Evolutionary conservation across 805 yeast genomes (phyloP).

Genomic region (Debaryomyces prosopidis): DNA sequence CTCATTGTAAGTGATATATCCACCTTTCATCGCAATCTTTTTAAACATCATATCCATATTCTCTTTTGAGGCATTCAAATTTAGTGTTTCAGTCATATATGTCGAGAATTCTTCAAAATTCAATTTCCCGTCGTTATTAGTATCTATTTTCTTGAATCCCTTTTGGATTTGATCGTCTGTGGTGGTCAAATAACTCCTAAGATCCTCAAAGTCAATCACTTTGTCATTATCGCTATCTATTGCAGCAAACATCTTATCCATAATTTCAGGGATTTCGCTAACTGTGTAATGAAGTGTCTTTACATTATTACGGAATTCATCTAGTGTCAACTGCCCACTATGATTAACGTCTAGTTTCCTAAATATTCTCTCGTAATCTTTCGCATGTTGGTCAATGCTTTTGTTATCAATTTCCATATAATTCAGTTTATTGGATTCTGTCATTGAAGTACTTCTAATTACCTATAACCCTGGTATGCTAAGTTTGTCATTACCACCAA

Average conservation of each 20-base stretch:
- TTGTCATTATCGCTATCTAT: conserved; percentile 61
- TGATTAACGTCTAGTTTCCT: conserved; percentile 37
- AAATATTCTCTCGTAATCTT: conserved; percentile 28
- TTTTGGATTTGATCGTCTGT: conserved; percentile 71
- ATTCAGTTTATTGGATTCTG: too few relatives aligned
- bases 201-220: conserved; percentile 64
- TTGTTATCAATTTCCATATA: too few relatives aligned
- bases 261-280: conserved; percentile 57
- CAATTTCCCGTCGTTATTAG: conserved; percentile 71
- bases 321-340: conserved; percentile 48
- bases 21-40: conserved; percentile 55
- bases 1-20: conserved; percentile 77
- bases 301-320: conserved; percentile 49
- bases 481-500: too few relatives aligned
- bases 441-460: too few relatives aligned
- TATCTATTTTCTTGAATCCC: conserved; percentile 70
- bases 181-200: conserved; percentile 58
- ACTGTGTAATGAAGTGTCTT: conserved; percentile 60
- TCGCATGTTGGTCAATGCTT: too few relatives aligned
- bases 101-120: conserved; percentile 62
- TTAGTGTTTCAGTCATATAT: conserved; percentile 58
- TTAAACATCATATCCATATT: conserved; percentile 58
- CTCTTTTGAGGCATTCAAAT: conserved; percentile 50
- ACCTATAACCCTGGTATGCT: too few relatives aligned
- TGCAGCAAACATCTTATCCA: conserved; percentile 54